Conservation (phyloP, 139 green algal genomes). For the Pedinophyceae sp. region DNA sequence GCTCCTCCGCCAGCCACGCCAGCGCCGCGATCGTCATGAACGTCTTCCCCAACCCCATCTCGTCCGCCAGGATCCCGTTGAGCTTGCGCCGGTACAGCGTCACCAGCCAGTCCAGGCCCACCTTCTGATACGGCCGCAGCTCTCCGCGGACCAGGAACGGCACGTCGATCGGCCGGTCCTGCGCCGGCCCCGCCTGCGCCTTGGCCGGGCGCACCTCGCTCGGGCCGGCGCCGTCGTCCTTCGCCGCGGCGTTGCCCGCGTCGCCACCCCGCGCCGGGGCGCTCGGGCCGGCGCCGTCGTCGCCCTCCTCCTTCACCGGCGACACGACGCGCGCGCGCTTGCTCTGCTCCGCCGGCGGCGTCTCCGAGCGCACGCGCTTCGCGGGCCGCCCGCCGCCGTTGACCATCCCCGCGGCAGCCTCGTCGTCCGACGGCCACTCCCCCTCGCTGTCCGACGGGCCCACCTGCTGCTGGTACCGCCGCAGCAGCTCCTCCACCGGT, state of each 20-base stretch:
- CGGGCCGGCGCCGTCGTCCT: constrained; percentile 3
- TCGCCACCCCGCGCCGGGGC: too few relatives aligned
- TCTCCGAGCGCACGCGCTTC: constrained; percentile 14
- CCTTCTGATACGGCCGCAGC: constrained; percentile 90
- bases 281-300: constrained; percentile 14
- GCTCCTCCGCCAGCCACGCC: constrained; percentile 74
- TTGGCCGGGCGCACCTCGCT: background rate
- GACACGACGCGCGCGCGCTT: too few relatives aligned
- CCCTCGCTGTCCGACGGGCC: constrained; percentile 6
- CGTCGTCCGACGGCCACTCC: background rate
- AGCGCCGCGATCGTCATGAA: constrained; percentile 77
- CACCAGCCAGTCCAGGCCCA: constrained; percentile 94
- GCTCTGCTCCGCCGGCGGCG: too few relatives aligned
- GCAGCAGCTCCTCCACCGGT: constrained; percentile 72
- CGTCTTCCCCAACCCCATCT: constrained; percentile 93
- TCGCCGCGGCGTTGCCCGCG: too few relatives aligned
- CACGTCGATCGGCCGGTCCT: too few relatives aligned
- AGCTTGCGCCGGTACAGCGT: constrained; percentile 73
- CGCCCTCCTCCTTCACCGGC: constrained; percentile 15
- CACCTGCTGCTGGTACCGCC: constrained; percentile 35
- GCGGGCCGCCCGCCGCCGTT: background rate
- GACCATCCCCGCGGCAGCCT: background rate
- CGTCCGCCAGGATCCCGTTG: constrained; percentile 86
- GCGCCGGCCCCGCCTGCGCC: too few relatives aligned
- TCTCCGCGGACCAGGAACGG: constrained; percentile 83